Evolutionary conservation across 2,329 filamentous ascomycete genomes (phyloP).

Genomic region (Trichoderma lentiforme): DNA sequence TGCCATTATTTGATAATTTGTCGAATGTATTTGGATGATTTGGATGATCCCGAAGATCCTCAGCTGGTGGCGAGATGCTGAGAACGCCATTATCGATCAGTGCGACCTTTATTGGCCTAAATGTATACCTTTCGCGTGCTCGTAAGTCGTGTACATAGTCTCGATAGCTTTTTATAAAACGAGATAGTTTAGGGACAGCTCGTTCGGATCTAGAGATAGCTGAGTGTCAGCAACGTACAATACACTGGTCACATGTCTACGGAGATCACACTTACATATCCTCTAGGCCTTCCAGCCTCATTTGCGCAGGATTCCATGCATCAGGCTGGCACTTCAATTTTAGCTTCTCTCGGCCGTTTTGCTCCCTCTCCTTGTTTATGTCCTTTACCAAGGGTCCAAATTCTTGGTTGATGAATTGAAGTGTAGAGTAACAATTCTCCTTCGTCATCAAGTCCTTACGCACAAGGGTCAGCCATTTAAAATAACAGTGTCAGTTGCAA

Average conservation of each 20-base stretch:
- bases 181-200: neutral
- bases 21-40: neutral
- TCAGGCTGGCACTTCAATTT: neutral
- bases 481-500: neutral
- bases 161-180: neutral
- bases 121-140: neutral
- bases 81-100: conserved; percentile 5
- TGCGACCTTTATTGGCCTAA: neutral
- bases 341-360: neutral
- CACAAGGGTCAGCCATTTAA: neutral
- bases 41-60: neutral
- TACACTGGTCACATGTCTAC: too few relatives aligned
- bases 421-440: neutral
- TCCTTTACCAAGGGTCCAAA: neutral
- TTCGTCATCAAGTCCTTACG: neutral
- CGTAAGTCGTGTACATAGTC: fast-evolving
- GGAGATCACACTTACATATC: neutral
- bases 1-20: neutral
- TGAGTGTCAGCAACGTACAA: too few relatives aligned
- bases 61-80: neutral
- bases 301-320: neutral
- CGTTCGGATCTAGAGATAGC: too few relatives aligned
- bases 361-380: neutral
- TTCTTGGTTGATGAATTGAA: neutral
- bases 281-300: neutral